Percentiles rank a stretch among this genome's conserved stretches.
Conservation (phyloP, 1,284 basidiomycete genomes). For the Polyporus tsugae region DNA sequence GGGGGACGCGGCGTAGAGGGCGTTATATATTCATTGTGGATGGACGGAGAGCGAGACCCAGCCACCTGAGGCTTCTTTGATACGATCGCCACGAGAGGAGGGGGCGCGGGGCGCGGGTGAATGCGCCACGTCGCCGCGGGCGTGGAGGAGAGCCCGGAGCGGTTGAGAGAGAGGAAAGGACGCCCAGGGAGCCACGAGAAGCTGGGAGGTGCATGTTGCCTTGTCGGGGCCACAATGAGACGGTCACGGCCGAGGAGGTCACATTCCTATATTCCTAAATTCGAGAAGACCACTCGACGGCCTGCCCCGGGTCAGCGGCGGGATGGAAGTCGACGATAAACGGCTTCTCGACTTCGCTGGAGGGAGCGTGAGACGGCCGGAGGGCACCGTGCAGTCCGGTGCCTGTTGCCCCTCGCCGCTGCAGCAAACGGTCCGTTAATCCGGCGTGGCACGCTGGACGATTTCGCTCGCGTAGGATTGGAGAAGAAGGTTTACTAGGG, state of each 20-base stretch:
- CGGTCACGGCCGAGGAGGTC: not conserved
- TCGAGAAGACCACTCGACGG: not conserved
- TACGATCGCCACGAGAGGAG: slow-evolving; percentile 15
- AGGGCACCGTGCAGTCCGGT: not conserved
- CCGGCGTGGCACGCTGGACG: not conserved
- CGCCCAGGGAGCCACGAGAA: not conserved
- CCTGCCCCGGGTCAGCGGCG: not conserved
- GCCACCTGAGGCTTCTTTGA: slow-evolving; percentile 18
- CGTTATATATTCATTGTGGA: slow-evolving; percentile 13
- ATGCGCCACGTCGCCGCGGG: not conserved
- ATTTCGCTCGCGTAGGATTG: not conserved
- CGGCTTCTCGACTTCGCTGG: not conserved
- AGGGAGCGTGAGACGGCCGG: not conserved
- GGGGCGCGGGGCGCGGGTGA: not conserved
- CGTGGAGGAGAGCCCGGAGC: not conserved
- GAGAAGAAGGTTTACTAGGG: not conserved
- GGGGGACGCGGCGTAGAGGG: not conserved
- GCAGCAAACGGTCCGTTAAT: not conserved
- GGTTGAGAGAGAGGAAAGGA: not conserved
- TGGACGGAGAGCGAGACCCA: not conserved
- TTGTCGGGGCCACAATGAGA: not conserved
- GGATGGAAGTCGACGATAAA: not conserved
- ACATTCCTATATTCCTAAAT: not conserved
- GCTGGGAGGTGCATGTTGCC: not conserved
- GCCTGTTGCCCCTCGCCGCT: not conserved